Evolutionary conservation across 306 rosid genomes (phyloP).

Genomic region (Rosa chinensis): DNA sequence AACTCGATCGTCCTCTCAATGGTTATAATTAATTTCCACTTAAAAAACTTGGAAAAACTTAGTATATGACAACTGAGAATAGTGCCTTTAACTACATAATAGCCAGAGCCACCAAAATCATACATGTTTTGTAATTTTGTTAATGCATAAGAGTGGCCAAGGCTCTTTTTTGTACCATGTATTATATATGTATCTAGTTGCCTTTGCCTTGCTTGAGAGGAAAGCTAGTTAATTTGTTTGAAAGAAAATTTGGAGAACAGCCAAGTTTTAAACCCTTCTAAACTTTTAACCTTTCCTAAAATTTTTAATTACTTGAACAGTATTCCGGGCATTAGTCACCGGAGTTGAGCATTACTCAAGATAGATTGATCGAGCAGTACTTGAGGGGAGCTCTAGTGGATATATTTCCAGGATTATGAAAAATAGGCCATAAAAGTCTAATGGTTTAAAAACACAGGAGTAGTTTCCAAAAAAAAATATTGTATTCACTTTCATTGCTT

Average conservation of each 20-base stretch:
- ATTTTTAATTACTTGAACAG: not conserved
- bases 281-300: not conserved
- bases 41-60: not conserved
- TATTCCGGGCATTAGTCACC: not conserved
- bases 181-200: not conserved
- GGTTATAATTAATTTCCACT: not conserved
- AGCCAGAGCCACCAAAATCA: conserved; percentile 1
- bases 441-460: not conserved
- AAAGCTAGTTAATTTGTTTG: not conserved
- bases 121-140: not conserved
- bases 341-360: too few relatives aligned
- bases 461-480: not conserved
- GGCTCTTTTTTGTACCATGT: conserved; percentile 7
- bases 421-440: not conserved
- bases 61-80: conserved; percentile 1
- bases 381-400: not conserved
- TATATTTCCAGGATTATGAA: not conserved
- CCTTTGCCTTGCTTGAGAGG: not conserved
- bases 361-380: too few relatives aligned
- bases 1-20: not conserved
- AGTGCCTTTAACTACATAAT: conserved; percentile 4
- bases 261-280: not conserved
- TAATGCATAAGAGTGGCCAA: not conserved
- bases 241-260: not conserved
- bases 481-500: not conserved